Base-by-base conservation (phyloP, 805 yeast species). In the Candida germanica region DNA sequence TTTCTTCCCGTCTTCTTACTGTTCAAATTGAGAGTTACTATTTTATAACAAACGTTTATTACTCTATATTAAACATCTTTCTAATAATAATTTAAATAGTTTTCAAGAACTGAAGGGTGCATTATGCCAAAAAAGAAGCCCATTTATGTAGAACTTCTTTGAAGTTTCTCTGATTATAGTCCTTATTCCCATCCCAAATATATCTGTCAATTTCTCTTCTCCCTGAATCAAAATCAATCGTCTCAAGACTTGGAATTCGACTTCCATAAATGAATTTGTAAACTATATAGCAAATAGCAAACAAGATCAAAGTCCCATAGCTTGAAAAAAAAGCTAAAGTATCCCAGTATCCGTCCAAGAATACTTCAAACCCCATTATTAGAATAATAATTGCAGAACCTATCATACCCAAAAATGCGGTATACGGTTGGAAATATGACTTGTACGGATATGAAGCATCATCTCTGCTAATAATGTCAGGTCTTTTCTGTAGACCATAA, bases 191-290 rank as follows among this genome's bases (percentile, higher is more conserved):
- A 46, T 81, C 87, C 94, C 95, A 86, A 15, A 80, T 77, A 44
- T 75, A 75, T 32, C 87, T 66, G 58, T 87, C 96, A 61, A 81
- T 77, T 54, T 87, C 95, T 33, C 93, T 70, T 49, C 95, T 66
- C 2, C 95, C 95, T 0, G 87, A 74, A 56, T 87, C 95, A 53
- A 83, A 72, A 56, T 87, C 95, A 41, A 87, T 54, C 30, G 84
- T 81, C 47, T 83, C 89, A 30, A 85, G 60, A 33, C 85, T 71
- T 35, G 79, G 84, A 8, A 81, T 63, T 44, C 77, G 73, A 1
- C 89, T 79, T 7, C 86, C 77, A 40, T 78, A 73, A 11, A 79
- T 51, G 0, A 78, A 27, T 50, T 79, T 80, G 58, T 82, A 80
- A 1, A 77, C 73, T 20, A 67, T 12, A 48, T 73, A 83, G 25